Evolutionary conservation across 371 early-diverging fungal species (phyloP), one percentile per base, ranked within the genome.

Genomic region (Gilbertella persicaria): DNA sequence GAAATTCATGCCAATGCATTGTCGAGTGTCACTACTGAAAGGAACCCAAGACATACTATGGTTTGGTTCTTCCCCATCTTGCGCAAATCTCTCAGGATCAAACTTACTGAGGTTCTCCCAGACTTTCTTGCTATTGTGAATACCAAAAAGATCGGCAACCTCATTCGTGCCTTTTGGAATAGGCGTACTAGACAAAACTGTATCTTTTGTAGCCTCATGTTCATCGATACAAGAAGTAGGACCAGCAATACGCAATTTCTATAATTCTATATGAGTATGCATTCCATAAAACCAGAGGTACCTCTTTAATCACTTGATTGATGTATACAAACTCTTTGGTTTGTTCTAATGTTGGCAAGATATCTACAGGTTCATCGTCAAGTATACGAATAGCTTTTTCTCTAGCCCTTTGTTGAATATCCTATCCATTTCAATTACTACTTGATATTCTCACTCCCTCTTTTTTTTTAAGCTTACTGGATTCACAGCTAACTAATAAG

Each of bases 1-100:
- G 57, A 82, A 80, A 33, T 79, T 68, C 60, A 67, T 60, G 24
- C 79, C 83, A 30, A 75, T 62, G 43, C 82, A 83, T 43, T 69
- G 60, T 48, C 77, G 71, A 13, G 62, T 43, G 12, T 80, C 82
- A 30, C 61, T 58, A 26, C 77, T 67, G 58, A 81, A 81, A 12
- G 82, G 72, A 9, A 74, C 46, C 59, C 63, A 81, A n/a, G 69
- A 46, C 14, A 65, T 62, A 9, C 52, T 48, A 0, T 50, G 2
- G 5, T 62, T 62, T 8, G 45, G 62, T 28, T 43, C 14, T 16
- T 30, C 19, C 6, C 4, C 36, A 26, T 47, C 71, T n/a, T 60
- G 57, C 0, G 56, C 53, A 49, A 57, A 66, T 21, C 66, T 40
- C 4, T 67, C 67, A 10, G 67, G 67, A 10, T 50, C 45, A 37